phyloP scores from a whole-genome alignment of 768 basidiomycete species.

The Tricholoma sp. region DNA sequence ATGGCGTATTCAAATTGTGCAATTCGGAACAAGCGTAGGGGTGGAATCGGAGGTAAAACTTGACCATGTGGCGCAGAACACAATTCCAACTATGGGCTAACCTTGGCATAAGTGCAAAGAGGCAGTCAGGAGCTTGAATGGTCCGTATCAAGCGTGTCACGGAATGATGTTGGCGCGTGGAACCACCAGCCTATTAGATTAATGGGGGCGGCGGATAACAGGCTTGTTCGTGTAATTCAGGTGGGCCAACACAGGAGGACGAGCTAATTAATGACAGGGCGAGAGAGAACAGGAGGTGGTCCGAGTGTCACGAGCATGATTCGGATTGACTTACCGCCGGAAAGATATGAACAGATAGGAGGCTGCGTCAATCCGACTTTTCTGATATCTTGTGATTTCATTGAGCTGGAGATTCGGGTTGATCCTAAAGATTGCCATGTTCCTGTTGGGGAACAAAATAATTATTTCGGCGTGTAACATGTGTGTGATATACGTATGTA shows the following conservation, averaged over 20 bases:
- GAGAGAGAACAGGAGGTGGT: background rate
- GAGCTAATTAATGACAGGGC: background rate
- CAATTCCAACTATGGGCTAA: background rate
- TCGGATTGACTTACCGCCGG: background rate
- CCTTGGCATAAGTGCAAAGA: background rate
- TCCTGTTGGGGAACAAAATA: background rate
- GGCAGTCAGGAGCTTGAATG: background rate
- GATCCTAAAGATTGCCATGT: too few relatives aligned
- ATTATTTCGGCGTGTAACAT: background rate
- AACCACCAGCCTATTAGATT: too few relatives aligned
- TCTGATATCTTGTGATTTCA: background rate
- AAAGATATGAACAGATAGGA: background rate
- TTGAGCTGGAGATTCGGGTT: background rate
- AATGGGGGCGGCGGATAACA: too few relatives aligned
- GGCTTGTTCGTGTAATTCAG: background rate
- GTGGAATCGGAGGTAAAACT: background rate
- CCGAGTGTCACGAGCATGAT: background rate
- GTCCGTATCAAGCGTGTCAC: background rate
- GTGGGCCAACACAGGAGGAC: background rate
- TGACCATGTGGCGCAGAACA: background rate
- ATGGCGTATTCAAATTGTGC: background rate
- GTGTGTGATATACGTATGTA: background rate
- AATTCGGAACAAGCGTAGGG: too few relatives aligned
- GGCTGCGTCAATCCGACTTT: background rate
- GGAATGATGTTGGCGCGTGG: too few relatives aligned